Evolutionary conservation across 2,329 filamentous ascomycete genomes (phyloP), one percentile per base, ranked within the genome.

Genomic region (Nannizziopsis barbatae): DNA sequence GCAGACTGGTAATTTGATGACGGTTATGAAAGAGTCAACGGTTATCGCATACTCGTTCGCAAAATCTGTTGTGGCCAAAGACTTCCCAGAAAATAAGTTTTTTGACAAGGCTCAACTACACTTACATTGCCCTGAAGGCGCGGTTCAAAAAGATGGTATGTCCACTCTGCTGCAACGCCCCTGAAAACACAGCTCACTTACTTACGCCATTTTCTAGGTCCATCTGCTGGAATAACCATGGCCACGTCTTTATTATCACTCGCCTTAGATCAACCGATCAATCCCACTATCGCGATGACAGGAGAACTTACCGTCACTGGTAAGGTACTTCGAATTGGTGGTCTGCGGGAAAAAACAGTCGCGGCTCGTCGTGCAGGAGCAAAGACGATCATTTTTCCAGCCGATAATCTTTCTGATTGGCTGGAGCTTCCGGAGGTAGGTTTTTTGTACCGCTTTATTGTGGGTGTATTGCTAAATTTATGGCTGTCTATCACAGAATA

Each of bases 11-110:
- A 96, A 96, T 62, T 75, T 98, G 42, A 92, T 95, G 71, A 79
- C 80, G 12, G 92, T 98, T 35, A 98, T 98, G 93, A 96, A 95
- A 70, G 92, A 98, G 69, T 95, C 89, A 1, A 92, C 88, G 0
- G 75, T 80, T 2, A 95, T 98, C 55, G 93, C 92, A 41, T 96
- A 98, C 72, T 94, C 87, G 0, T 98, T 95, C 61, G 83, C 87
- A 60, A 96, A 96, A 71, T 82, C 87, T 0, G 74, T 90, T 51
- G 81, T 96, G 75, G 88, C 84, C 6, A 83, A 80, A 61, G 71
- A 84, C 36, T 98, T 89, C 71, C 82, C 88, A 0, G 81, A 87
- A 50, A 98, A 98, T 67, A 79, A 81, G 64, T 98, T 96, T 74
- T 95, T 98, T 60, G 87, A 96, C 62, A 89, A 92, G 70, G 92